phyloP scores from a whole-genome alignment of 257 asterid species.

The Nyctanthes arbortristis region DNA sequence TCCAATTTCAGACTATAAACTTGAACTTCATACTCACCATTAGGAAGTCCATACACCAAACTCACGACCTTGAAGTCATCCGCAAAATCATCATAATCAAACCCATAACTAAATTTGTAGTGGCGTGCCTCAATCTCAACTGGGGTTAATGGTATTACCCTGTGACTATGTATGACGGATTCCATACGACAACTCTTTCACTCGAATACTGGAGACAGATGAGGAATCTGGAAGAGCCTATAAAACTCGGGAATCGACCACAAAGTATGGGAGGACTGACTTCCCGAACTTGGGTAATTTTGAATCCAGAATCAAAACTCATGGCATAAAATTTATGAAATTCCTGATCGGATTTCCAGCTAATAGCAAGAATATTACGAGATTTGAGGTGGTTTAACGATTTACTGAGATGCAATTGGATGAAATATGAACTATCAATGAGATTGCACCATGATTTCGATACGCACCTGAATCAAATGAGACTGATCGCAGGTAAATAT shows the following conservation, averaged over 20 bases:
- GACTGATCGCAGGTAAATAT: neutral
- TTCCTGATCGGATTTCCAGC: too few relatives aligned
- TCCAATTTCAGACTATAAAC: neutral
- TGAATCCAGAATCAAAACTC: neutral
- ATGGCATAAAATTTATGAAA: too few relatives aligned
- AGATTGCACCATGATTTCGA: slow-evolving; percentile 11
- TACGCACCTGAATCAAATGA: neutral
- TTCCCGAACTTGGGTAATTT: neutral
- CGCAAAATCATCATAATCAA: neutral
- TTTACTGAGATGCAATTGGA: neutral
- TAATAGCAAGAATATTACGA: neutral
- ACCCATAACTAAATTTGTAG: neutral
- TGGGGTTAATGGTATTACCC: neutral
- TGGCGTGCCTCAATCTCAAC: neutral
- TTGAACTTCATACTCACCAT: neutral
- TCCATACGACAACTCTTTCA: slow-evolving; percentile 6
- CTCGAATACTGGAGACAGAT: neutral
- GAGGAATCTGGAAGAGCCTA: neutral
- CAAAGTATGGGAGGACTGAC: too few relatives aligned
- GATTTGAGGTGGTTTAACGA: neutral
- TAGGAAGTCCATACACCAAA: neutral
- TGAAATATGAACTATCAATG: neutral
- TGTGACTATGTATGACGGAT: neutral
- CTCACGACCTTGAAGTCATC: neutral
- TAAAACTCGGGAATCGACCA: too few relatives aligned